phyloP scores from a whole-genome alignment of 768 basidiomycete genomes.

The Auriculariales sp. region DNA sequence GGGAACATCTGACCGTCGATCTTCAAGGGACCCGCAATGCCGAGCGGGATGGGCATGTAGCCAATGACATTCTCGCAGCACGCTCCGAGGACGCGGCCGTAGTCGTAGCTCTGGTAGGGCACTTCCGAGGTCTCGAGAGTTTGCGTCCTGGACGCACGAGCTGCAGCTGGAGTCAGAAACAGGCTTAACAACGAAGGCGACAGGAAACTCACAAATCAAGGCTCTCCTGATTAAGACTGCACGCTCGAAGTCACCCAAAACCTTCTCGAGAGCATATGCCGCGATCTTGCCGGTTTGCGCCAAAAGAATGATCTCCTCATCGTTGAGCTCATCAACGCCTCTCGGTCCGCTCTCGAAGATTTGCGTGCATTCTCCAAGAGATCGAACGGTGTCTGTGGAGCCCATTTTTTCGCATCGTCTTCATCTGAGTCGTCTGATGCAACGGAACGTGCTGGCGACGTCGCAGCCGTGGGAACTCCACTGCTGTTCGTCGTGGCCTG shows the following conservation, averaged over 20 bases:
- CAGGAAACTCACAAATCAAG: constrained; percentile 71
- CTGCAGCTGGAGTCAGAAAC: constrained; percentile 22
- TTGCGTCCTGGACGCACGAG: constrained; percentile 72
- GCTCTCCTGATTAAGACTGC: constrained; percentile 80
- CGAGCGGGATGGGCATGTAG: constrained; percentile 90
- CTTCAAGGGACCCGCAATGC: constrained; percentile 88
- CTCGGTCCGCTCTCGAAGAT: constrained; percentile 65
- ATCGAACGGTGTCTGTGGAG: constrained; percentile 21
- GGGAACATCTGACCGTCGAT: constrained; percentile 75
- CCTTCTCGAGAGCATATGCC: constrained; percentile 91
- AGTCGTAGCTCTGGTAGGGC: constrained; percentile 80
- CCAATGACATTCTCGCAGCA: constrained; percentile 99
- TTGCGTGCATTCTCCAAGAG: constrained; percentile 64
- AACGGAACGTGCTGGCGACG: background rate
- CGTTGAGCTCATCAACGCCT: constrained; percentile 53
- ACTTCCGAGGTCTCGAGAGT: constrained; percentile 74
- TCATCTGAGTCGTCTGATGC: constrained; percentile 7
- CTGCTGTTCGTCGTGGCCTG: background rate
- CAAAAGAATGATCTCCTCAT: constrained; percentile 85
- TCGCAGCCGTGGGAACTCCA: background rate
- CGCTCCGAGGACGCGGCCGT: constrained; percentile 83
- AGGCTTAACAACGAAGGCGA: too few relatives aligned
- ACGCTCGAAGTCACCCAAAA: constrained; percentile 73
- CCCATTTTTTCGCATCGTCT: constrained; percentile 6
- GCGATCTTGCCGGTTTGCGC: constrained; percentile 87